phyloP scores from a whole-genome alignment of 108 stramenopile species.

The Skeletonema grethae region DNA sequence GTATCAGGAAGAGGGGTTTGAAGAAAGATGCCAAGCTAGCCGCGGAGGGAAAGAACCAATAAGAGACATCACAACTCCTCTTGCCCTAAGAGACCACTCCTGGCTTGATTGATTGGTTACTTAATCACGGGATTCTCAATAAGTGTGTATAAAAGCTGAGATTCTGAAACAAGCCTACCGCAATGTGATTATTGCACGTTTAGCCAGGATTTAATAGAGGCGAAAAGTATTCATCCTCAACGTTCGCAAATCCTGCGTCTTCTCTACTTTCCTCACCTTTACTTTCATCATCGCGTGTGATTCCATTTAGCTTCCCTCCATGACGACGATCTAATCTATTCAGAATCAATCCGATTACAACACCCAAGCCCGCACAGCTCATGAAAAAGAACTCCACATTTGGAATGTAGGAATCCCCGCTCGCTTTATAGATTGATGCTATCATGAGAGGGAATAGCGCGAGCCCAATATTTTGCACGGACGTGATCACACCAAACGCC shows the following conservation, averaged over 20 bases:
- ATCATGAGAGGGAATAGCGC: slow-evolving; percentile 62
- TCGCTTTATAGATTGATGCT: slow-evolving; percentile 36
- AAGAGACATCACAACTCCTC: too few relatives aligned
- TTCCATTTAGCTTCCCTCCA: slow-evolving; percentile 38
- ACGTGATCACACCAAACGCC: slow-evolving; percentile 66
- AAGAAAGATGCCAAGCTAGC: slow-evolving; percentile 89
- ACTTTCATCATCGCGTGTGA: slow-evolving; percentile 3
- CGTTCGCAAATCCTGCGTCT: neutral
- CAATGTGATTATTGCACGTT: neutral
- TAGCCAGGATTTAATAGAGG: neutral
- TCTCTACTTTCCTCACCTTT: slow-evolving; percentile 7
- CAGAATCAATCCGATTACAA: slow-evolving; percentile 47
- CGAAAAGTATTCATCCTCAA: slow-evolving; percentile 13
- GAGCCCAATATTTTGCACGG: slow-evolving; percentile 67
- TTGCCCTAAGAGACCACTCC: too few relatives aligned
- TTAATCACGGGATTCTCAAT: too few relatives aligned
- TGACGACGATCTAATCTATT: slow-evolving; percentile 41
- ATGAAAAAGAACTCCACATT: slow-evolving; percentile 65
- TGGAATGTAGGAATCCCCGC: slow-evolving; percentile 48
- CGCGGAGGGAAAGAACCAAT: slow-evolving; percentile 46
- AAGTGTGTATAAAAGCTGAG: neutral
- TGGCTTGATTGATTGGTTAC: neutral
- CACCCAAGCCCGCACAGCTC: slow-evolving; percentile 40
- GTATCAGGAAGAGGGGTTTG: slow-evolving; percentile 88
- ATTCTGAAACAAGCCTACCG: neutral